Conservation (phyloP, 2,329 filamentous ascomycete genomes). For the Fusarium udum region DNA sequence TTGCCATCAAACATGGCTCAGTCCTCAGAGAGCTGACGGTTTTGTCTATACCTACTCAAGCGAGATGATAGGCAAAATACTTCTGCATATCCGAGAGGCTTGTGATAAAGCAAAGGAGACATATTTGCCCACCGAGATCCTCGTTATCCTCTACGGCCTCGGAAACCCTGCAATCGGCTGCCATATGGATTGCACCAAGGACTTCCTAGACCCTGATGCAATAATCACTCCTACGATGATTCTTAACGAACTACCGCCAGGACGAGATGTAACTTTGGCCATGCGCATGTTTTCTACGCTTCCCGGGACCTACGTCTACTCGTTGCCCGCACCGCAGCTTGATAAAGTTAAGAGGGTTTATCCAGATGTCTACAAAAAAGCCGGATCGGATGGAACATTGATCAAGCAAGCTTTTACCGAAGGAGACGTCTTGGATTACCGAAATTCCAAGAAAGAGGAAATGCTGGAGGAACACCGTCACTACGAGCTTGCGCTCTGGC, state of each 20-base stretch:
- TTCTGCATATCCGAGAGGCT: neutral
- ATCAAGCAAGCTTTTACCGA: neutral
- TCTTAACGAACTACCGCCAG: neutral
- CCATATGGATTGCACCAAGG: neutral
- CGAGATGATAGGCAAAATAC: neutral
- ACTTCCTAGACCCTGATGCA: neutral
- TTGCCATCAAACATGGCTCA: neutral
- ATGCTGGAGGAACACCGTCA: neutral
- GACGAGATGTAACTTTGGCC: neutral
- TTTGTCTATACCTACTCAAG: neutral
- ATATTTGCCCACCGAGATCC: neutral
- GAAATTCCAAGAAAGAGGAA: accelerated
- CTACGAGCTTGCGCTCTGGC: neutral
- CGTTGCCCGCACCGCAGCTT: neutral
- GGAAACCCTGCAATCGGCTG: neutral
- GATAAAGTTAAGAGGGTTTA: neutral
- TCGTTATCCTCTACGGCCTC: neutral
- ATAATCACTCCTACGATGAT: neutral
- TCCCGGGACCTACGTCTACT: neutral
- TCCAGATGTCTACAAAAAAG: neutral
- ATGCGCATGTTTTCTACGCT: neutral
- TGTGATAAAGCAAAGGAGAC: neutral
- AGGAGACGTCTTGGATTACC: neutral
- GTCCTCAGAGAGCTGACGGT: neutral
- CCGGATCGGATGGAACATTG: neutral